Evolutionary conservation across 148 eudicot species (phyloP).

Genomic region (Chenopodium suecicum): DNA sequence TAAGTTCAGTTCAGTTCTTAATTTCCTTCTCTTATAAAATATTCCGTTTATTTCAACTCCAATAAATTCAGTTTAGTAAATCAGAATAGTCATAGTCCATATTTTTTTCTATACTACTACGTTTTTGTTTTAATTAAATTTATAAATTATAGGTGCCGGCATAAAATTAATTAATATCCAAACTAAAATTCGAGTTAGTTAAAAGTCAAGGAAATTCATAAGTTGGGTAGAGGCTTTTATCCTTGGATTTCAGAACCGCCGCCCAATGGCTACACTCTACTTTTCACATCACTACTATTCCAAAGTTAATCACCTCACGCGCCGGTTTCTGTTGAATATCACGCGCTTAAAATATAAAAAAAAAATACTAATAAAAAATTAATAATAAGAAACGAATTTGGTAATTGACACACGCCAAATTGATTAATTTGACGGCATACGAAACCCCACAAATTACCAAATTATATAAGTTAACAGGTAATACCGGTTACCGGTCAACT

Average conservation of each 20-base stretch:
- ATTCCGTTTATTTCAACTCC: too few relatives aligned
- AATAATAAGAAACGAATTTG: not conserved
- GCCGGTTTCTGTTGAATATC: not conserved
- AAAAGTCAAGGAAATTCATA: not conserved
- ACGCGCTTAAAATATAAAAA: not conserved
- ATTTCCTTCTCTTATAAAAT: too few relatives aligned
- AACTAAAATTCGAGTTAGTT: not conserved
- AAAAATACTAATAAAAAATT: not conserved
- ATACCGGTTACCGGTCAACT: constrained; percentile 15
- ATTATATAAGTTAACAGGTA: constrained; percentile 2
- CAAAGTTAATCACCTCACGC: not conserved
- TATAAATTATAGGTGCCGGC: too few relatives aligned
- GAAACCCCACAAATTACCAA: constrained; percentile 1
- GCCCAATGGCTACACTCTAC: constrained; percentile 16
- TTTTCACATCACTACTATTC: not conserved
- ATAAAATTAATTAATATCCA: too few relatives aligned
- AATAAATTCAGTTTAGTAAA: too few relatives aligned
- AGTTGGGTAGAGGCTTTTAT: not conserved
- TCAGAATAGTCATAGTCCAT: too few relatives aligned
- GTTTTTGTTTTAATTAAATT: too few relatives aligned
- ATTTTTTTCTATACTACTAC: too few relatives aligned
- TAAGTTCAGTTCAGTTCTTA: too few relatives aligned
- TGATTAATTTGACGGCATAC: constrained; percentile 26
- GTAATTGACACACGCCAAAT: constrained; percentile 17
- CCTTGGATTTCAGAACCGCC: constrained; percentile 24